Conservation (phyloP, 2,329 filamentous ascomycete genomes). For the Lachnellula occidentalis region DNA sequence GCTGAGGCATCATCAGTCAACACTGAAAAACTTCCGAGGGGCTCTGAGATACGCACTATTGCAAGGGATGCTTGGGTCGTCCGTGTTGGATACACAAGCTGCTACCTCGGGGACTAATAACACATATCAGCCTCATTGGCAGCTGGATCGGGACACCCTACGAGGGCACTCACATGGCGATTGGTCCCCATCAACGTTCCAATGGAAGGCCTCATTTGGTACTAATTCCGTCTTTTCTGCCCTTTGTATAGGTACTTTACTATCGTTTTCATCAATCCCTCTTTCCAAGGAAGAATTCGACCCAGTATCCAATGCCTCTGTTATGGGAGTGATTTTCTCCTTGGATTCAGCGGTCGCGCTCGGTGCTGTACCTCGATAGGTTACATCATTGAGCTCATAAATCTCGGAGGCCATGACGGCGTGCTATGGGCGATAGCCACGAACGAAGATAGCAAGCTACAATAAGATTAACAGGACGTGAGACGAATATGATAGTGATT, state of each 20-base stretch:
- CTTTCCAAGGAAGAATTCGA: not conserved
- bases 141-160: too few species aligned
- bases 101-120: slow-evolving; percentile 33
- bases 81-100: slow-evolving; percentile 33
- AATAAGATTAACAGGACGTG: too few species aligned
- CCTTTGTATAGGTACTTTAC: slow-evolving; percentile 22
- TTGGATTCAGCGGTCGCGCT: not conserved
- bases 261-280: not conserved
- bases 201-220: slow-evolving; percentile 33
- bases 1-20: slow-evolving; percentile 1
- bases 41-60: slow-evolving; percentile 15
- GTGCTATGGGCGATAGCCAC: not conserved
- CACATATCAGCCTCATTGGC: slow-evolving; percentile 1
- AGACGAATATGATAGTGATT: too few species aligned
- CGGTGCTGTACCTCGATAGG: not conserved
- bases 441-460: too few species aligned
- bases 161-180: slow-evolving; percentile 30
- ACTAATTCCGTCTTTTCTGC: slow-evolving; percentile 31
- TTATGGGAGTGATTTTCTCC: not conserved
- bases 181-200: slow-evolving; percentile 35
- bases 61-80: slow-evolving; percentile 28
- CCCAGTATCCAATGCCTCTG: not conserved
- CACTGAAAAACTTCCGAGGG: slow-evolving; percentile 14
- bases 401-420: slow-evolving; percentile 4
- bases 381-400: not conserved